A percentile compares a stretch with the other conserved stretches of the same genome.
Evolutionary conservation across 192 early-diverging fungal genomes (phyloP).

Genomic region (Coemansia sp.): DNA sequence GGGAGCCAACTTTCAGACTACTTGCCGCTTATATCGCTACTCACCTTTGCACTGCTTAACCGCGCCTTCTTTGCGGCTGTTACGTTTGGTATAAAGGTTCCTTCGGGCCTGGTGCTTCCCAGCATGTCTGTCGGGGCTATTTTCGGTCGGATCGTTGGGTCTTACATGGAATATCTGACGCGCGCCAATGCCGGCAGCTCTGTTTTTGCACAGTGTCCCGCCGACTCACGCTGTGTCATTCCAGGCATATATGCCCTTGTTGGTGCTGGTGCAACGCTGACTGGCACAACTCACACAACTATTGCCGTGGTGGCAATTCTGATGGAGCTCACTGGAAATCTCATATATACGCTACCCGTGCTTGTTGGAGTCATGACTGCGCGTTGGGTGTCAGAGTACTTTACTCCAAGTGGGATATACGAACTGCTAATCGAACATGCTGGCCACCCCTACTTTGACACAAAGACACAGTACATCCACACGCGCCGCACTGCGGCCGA

Average conservation of each 20-base stretch:
- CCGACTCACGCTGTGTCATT: constrained; percentile 59
- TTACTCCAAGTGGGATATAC: constrained; percentile 70
- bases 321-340: constrained; percentile 79
- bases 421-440: constrained; percentile 69
- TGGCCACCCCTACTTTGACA: constrained; percentile 76
- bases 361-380: constrained; percentile 60
- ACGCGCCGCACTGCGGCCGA: constrained; percentile 61
- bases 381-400: constrained; percentile 76
- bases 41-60: constrained; percentile 52
- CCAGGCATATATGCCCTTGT: constrained; percentile 71
- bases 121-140: constrained; percentile 60
- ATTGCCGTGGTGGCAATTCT: constrained; percentile 68
- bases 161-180: constrained; percentile 52
- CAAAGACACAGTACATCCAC: constrained; percentile 70
- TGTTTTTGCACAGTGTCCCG: constrained; percentile 55
- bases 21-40: constrained; percentile 41
- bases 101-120: constrained; percentile 58
- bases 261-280: constrained; percentile 58
- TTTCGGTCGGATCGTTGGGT: constrained; percentile 48
- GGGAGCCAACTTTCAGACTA: constrained; percentile 48
- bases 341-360: constrained; percentile 69
- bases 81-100: constrained; percentile 59
- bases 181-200: constrained; percentile 28
- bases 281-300: constrained; percentile 63
- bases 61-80: constrained; percentile 52